Conservation (phyloP, 306 rosid genomes). For the Castanopsis chinensis region DNA sequence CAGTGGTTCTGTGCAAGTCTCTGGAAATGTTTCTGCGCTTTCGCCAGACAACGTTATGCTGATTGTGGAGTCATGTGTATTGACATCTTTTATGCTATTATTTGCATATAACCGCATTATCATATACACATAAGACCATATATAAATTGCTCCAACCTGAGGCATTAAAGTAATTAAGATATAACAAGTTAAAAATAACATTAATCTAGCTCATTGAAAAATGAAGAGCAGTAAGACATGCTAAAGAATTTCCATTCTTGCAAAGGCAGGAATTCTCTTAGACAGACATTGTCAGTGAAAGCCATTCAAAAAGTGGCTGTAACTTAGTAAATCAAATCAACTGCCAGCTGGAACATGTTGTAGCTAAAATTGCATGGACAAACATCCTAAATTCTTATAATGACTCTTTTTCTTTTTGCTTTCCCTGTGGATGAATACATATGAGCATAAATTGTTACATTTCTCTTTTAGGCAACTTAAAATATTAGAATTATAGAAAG, state of each 20-base stretch:
- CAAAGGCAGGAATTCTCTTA: background rate
- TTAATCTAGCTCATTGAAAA: background rate
- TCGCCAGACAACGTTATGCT: background rate
- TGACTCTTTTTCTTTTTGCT: background rate
- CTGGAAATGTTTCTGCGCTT: background rate
- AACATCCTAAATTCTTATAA: background rate
- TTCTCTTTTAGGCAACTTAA: background rate
- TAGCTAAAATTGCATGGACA: background rate
- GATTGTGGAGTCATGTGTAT: background rate
- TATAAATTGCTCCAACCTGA: constrained; percentile 6
- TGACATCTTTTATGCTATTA: background rate
- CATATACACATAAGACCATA: constrained; percentile 1
- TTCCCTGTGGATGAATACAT: background rate
- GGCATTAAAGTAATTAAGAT: background rate
- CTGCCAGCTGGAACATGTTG: background rate
- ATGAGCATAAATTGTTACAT: background rate
- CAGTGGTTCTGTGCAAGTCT: background rate
- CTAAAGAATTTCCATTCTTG: background rate
- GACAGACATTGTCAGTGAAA: background rate
- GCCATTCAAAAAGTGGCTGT: background rate
- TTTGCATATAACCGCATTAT: background rate
- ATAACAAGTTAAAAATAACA: background rate
- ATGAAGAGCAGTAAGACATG: background rate
- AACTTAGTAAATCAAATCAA: background rate
- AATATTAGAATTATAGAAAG: background rate